Conservation (phyloP, 2,329 filamentous ascomycete genomes). For the Cladobotryum protrusum region DNA sequence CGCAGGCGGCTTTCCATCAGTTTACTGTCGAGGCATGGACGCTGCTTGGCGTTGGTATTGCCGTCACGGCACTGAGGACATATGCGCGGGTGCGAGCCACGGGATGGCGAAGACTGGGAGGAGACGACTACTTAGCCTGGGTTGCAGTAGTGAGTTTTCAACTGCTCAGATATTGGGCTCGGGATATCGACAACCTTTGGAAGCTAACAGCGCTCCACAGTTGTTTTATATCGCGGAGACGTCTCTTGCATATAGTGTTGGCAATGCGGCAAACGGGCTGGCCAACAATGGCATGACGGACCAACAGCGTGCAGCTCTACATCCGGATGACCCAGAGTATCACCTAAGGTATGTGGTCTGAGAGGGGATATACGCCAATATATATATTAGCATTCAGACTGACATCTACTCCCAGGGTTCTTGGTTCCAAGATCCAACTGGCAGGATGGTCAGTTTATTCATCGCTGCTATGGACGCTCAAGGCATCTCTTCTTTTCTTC, state of each 20-base stretch:
- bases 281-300: conserved; percentile 54
- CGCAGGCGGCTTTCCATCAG: conserved; percentile 17
- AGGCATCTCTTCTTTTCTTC: conserved; percentile 50
- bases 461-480: conserved; percentile 48
- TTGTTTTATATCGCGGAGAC: conserved; percentile 47
- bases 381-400: neutral
- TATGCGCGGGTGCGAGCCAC: conserved; percentile 42
- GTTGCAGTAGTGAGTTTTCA: conserved; percentile 36
- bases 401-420: conserved; percentile 30
- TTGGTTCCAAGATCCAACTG: conserved; percentile 52
- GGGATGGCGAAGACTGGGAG: conserved; percentile 44
- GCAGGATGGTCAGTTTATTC: conserved; percentile 51
- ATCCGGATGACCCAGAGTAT: conserved; percentile 40
- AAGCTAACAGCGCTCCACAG: no score
- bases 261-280: conserved; percentile 42
- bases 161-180: no score
- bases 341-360: conserved; percentile 23
- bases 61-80: conserved; percentile 44
- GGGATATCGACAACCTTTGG: no score
- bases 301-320: conserved; percentile 39
- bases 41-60: conserved; percentile 43
- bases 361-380: no score
- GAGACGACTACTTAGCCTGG: conserved; percentile 55
- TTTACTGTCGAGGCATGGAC: conserved; percentile 32
- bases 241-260: conserved; percentile 44